Percentiles rank a stretch among this genome's conserved stretches.
phyloP scores from a whole-genome alignment of 805 yeast species.

The Starmerella riodocensis region DNA sequence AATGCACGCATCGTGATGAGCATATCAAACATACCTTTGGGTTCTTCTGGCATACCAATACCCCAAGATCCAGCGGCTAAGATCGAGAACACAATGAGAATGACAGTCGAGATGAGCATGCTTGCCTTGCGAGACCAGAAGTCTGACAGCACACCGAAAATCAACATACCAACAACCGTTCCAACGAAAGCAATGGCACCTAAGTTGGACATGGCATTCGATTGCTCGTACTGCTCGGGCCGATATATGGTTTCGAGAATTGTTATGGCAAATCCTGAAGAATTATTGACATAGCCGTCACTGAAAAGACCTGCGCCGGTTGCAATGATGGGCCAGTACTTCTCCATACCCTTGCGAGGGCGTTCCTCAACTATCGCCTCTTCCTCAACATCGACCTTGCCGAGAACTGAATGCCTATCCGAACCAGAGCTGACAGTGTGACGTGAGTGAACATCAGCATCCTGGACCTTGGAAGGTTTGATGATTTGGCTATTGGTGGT shows the following conservation, averaged over 20 bases:
- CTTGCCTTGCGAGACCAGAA: conserved; percentile 67
- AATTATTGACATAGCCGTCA: conserved; percentile 83
- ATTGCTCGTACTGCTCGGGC: conserved; percentile 38
- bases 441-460: too few species aligned
- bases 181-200: conserved; percentile 86
- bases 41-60: conserved; percentile 37
- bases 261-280: conserved; percentile 64
- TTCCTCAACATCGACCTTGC: conserved; percentile 1
- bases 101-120: conserved; percentile 63
- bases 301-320: conserved; percentile 90
- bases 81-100: conserved; percentile 65
- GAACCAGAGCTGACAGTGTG: too few species aligned
- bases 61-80: conserved; percentile 86
- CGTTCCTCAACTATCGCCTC: background rate
- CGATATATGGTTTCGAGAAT: conserved; percentile 59
- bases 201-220: conserved; percentile 64
- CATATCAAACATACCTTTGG: conserved; percentile 70
- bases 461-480: too few species aligned
- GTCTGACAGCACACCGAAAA: conserved; percentile 73
- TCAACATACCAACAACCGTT: conserved; percentile 72
- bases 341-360: conserved; percentile 18
- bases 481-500: background rate
- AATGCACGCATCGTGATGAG: conserved; percentile 75
- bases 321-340: conserved; percentile 57
- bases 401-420: too few species aligned